A percentile compares a stretch with the other conserved stretches of the same genome.
Evolutionary conservation across 129 eudicot genomes (phyloP).

Genomic region (Cynara cardunculus): DNA sequence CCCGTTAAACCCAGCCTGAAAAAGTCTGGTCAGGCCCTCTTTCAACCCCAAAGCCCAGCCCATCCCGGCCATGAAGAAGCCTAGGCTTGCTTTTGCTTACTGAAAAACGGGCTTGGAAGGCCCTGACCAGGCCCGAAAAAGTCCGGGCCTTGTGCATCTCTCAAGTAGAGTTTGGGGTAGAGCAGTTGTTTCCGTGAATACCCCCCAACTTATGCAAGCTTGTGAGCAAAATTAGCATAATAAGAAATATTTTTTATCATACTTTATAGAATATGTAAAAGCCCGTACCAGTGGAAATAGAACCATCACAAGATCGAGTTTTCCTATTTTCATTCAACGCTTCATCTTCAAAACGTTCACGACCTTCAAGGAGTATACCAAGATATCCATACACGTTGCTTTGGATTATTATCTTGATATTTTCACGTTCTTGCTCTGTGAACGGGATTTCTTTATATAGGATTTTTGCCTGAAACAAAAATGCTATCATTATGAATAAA

Average conservation of each 20-base stretch:
- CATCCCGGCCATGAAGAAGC: no score
- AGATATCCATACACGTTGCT: conserved; percentile 81
- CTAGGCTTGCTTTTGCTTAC: no score
- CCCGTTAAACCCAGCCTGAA: no score
- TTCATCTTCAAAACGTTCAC: conserved; percentile 98
- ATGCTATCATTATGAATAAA: neutral
- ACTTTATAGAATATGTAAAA: neutral
- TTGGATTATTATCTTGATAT: conserved; percentile 70
- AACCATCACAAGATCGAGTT: conserved; percentile 21
- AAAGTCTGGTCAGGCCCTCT: no score
- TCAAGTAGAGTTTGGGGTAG: no score
- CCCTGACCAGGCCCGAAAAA: no score
- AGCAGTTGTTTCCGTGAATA: no score
- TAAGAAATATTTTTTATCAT: neutral
- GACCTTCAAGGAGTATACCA: conserved; percentile 90
- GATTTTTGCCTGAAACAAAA: conserved; percentile 65
- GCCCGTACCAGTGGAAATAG: conserved; percentile 27
- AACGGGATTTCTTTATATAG: conserved; percentile 81
- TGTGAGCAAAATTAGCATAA: neutral
- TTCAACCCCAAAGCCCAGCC: no score
- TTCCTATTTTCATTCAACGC: conserved; percentile 37
- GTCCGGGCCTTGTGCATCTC: no score
- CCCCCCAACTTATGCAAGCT: no score
- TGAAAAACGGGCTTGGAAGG: no score
- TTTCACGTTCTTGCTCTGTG: conserved; percentile 77